Evolutionary conservation across 352 stramenopile species (phyloP).

Genomic region (Thraustochytrium sp.): DNA sequence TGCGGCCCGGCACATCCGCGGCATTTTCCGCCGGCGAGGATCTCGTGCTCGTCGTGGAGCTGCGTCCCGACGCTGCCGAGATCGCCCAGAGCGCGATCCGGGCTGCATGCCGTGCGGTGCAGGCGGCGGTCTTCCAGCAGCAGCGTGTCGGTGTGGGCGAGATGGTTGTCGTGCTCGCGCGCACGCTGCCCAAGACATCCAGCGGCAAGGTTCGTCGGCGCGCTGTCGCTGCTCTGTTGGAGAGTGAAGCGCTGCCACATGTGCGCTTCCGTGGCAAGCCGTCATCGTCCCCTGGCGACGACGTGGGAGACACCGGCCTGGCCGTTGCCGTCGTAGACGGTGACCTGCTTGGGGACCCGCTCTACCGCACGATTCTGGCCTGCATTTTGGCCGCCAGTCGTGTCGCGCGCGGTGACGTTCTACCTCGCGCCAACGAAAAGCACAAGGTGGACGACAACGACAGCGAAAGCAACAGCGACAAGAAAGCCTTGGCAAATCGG

Average conservation of each 20-base stretch:
- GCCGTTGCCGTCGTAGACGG: slow-evolving; percentile 59
- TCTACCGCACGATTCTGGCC: background rate
- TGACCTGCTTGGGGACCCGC: background rate
- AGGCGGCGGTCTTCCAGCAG: background rate
- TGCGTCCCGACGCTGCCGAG: slow-evolving; percentile 61
- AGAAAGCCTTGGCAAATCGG: no score
- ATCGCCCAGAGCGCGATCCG: slow-evolving; percentile 56
- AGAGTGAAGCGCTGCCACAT: slow-evolving; percentile 53
- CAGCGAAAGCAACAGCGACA: no score
- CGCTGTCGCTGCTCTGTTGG: slow-evolving; percentile 59
- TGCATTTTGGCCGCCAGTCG: background rate
- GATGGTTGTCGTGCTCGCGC: slow-evolving; percentile 66
- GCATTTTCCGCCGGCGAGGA: slow-evolving; percentile 50
- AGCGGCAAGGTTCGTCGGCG: slow-evolving; percentile 74
- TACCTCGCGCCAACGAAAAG: background rate
- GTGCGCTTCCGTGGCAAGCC: background rate
- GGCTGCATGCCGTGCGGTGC: background rate
- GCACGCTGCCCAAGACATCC: slow-evolving; percentile 70
- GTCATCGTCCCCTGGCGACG: background rate
- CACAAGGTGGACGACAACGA: background rate
- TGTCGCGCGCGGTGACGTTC: background rate
- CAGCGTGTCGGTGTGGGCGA: slow-evolving; percentile 64
- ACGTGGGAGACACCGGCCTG: slow-evolving; percentile 20
- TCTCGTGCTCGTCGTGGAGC: slow-evolving; percentile 67
- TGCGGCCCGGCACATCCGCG: slow-evolving; percentile 52